Evolutionary conservation across 2,329 filamentous ascomycete genomes (phyloP), one percentile per base, ranked within the genome.

Genomic region (Paracoccidioides brasiliensis): DNA sequence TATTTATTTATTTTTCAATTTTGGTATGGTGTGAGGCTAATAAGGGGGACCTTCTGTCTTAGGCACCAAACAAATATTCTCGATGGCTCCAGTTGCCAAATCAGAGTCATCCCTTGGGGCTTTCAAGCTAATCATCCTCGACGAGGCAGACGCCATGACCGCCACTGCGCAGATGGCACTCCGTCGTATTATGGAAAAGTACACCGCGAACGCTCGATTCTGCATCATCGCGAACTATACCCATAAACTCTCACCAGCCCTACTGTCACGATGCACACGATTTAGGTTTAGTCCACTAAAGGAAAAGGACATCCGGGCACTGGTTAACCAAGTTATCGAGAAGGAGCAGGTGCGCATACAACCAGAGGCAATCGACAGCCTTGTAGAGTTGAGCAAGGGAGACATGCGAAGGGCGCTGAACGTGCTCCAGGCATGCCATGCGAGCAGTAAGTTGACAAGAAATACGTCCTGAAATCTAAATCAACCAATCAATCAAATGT

Each of bases 111-210:
- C 73, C 4, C 72, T 91, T 32, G 88, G 87, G 0, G 81, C 81
- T 3, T 98, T 86, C 77, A 98, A 98, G 76, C 82, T 98, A 63
- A 97, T 98, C 67, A 88, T 98, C 55, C 81, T 98, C 4, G 93
- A 98, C 70, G 93, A 98, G 76, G 93, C 93, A n/a, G 93, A 98
- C 70, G 93, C 93, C 54, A 98, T 98, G 93, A 98, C 93, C n/a
- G 86, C 88, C 54, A 94, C 91, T 0, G 93, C 93, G 5, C 93
- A 98, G 72, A 98, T 98, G 91, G 93, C 93, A 0, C 77, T 98
- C 55, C 82, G 93, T 59, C 79, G 93, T 50, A 97, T 98, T 67
- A 98, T 98, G 93, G 93, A 98, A 69, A 95, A 95, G 74, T 98
- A 98, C 75, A 98, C 93, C 0, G 88, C 88, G 58, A 98, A 98